Evolutionary conservation across 768 basidiomycete species (phyloP).

Genomic region (Cystobasidium ongulense): DNA sequence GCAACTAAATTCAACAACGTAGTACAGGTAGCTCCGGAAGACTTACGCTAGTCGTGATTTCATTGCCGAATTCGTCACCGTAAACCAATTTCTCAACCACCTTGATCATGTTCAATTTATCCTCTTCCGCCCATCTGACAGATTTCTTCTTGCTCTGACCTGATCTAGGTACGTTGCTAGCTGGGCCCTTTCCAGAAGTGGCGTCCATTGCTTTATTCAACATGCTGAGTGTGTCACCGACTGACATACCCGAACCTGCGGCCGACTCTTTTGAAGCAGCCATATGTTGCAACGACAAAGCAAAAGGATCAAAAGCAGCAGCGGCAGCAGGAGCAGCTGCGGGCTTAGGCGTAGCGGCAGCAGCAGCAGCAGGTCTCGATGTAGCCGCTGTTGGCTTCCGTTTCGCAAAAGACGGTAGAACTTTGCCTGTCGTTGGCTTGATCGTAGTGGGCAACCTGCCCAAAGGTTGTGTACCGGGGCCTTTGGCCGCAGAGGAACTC

Average conservation of each 20-base stretch:
- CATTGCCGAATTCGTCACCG: conserved; percentile 26
- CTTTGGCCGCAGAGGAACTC: not conserved
- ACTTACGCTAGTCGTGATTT: conserved; percentile 20
- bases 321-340: conserved; percentile 1
- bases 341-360: not conserved
- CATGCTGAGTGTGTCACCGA: conserved; percentile 23
- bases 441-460: not conserved
- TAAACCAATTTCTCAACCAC: conserved; percentile 10
- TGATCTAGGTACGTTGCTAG: not conserved
- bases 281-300: conserved; percentile 23
- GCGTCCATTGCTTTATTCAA: conserved; percentile 4
- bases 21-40: not conserved
- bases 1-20: not conserved
- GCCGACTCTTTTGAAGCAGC: conserved; percentile 1
- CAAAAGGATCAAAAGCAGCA: conserved; percentile 18
- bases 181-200: not conserved
- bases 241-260: conserved; percentile 6
- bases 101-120: conserved; percentile 13
- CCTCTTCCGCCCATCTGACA: conserved; percentile 23
- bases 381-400: conserved; percentile 10
- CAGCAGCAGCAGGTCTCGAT: not conserved
- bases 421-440: not conserved
- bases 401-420: conserved; percentile 15
- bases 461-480: conserved; percentile 3
- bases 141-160: conserved; percentile 25